Percentiles rank a stretch among this genome's conserved stretches.
These are phyloP conservation scores for Nelumbo lutea DNA, from an alignment of 164 flowering plant genomes.

Conservation along the genomic window DNA sequence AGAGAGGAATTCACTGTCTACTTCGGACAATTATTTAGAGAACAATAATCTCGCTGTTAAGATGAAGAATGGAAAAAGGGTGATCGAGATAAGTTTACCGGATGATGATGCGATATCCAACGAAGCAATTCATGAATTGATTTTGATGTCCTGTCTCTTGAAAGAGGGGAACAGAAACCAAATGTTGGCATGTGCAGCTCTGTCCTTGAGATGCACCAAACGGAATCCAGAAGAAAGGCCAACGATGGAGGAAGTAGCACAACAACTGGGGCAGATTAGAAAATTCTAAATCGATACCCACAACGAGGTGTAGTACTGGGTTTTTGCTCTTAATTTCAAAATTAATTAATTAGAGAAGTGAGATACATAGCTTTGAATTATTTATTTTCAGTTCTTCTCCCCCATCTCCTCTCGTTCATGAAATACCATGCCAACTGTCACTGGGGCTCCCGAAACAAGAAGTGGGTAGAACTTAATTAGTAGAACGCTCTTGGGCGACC, in stretches of 20 bases:
- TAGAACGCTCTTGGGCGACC: no score
- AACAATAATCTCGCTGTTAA: no score
- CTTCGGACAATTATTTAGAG: no score
- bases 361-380: no score
- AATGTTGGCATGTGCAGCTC: conserved; percentile 10
- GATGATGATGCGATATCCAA: neutral
- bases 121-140: neutral
- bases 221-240: conserved; percentile 15
- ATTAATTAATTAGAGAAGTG: no score
- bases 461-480: no score
- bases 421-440: no score
- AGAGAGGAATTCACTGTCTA: no score
- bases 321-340: neutral
- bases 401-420: no score
- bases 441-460: no score
- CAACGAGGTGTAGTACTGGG: neutral
- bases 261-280: conserved; percentile 7
- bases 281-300: neutral
- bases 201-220: conserved; percentile 9
- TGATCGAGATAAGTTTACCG: neutral
- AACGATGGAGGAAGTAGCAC: conserved; percentile 14
- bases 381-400: no score
- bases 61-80: neutral
- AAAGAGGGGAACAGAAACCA: conserved; percentile 3
- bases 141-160: neutral